These are phyloP conservation scores for Lathyrus aphaca DNA, from an alignment of 306 rosid species.

Conservation along the genomic window DNA sequence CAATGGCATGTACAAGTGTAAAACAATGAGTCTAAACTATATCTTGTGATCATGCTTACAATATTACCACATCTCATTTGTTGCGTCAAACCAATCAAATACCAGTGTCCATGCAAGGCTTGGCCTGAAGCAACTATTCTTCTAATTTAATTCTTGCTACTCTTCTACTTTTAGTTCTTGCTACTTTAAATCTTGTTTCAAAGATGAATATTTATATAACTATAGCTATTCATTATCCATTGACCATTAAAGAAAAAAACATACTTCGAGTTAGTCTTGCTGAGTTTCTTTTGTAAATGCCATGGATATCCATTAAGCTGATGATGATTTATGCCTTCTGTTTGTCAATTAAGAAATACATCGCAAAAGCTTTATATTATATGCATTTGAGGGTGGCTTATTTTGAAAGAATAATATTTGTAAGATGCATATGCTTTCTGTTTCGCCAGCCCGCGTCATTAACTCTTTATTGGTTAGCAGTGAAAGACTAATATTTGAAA, in stretches of 20 bases:
- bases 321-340: neutral
- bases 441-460: neutral
- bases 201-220: neutral
- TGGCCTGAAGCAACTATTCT: neutral
- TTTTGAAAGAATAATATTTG: constrained; percentile 2
- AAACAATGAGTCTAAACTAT: neutral
- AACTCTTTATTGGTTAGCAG: neutral
- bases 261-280: neutral
- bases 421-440: constrained; percentile 15
- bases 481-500: neutral
- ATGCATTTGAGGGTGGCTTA: constrained; percentile 24
- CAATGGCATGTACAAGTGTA: neutral
- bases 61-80: neutral
- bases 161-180: neutral
- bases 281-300: constrained; percentile 8
- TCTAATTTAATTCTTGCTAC: neutral
- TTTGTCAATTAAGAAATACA: neutral
- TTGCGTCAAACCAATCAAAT: neutral
- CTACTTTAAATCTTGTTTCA: neutral
- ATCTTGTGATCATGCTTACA: neutral
- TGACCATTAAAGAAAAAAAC: neutral
- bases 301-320: neutral
- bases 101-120: neutral
- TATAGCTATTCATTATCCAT: neutral
- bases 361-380: neutral